Evolutionary conservation across 2,329 filamentous ascomycete genomes (phyloP).

Genomic region (Arthrobotrys iridis): DNA sequence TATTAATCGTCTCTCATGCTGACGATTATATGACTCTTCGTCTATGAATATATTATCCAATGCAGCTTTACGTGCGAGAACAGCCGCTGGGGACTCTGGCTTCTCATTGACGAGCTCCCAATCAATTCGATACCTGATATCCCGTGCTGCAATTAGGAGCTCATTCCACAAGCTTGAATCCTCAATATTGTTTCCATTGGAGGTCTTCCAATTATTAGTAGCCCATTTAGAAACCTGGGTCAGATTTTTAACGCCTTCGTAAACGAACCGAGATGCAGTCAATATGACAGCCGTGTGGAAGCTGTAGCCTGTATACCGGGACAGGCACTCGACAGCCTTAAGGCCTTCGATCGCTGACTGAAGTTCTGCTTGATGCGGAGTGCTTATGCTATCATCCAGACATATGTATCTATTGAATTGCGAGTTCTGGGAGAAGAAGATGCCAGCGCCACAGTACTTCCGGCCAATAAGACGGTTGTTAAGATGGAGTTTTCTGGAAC

Average conservation of each 20-base stretch:
- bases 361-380: neutral
- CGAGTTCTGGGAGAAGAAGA: neutral
- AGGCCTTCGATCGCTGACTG: neutral
- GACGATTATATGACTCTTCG: neutral
- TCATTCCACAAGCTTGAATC: neutral
- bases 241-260: too few relatives aligned
- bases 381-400: neutral
- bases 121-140: neutral
- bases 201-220: neutral
- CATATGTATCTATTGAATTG: neutral
- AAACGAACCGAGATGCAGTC: too few relatives aligned
- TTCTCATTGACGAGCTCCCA: neutral
- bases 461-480: neutral
- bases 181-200: neutral
- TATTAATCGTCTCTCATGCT: neutral
- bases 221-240: too few relatives aligned
- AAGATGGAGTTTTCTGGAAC: neutral
- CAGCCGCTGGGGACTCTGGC: neutral
- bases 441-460: neutral
- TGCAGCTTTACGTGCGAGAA: neutral
- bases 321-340: neutral
- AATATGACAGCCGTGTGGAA: neutral
- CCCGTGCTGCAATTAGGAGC: neutral
- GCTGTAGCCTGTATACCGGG: neutral
- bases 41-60: neutral